Evolutionary conservation across 352 stramenopile species (phyloP).

Genomic region (Phytophthora fragariaefolia): DNA sequence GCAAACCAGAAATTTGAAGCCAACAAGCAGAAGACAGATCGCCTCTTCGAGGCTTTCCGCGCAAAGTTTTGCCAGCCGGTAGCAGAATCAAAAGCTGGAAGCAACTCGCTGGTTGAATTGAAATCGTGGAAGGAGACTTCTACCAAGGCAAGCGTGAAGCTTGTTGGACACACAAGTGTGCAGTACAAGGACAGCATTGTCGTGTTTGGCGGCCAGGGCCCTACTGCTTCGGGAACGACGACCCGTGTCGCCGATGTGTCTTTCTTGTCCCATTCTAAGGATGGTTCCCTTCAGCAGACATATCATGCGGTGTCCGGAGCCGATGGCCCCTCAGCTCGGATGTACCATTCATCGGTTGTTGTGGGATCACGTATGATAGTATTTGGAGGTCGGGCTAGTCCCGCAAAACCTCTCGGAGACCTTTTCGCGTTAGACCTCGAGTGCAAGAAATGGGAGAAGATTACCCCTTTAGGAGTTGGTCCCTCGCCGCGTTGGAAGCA

Average conservation of each 20-base stretch:
- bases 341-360: constrained; percentile 79
- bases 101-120: constrained; percentile 23
- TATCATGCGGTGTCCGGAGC: constrained; percentile 24
- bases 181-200: constrained; percentile 49
- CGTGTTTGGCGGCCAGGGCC: constrained; percentile 77
- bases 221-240: constrained; percentile 59
- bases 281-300: constrained; percentile 39
- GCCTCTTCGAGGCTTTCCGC: constrained; percentile 66
- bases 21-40: constrained; percentile 78
- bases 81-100: neutral
- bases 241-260: constrained; percentile 64
- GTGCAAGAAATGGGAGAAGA: constrained; percentile 50
- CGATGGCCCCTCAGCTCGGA: constrained; percentile 53
- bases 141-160: constrained; percentile 45
- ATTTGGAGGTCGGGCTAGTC: constrained; percentile 81
- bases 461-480: constrained; percentile 27
- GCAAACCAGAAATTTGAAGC: constrained; percentile 89
- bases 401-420: constrained; percentile 73
- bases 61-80: constrained; percentile 47
- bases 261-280: constrained; percentile 31
- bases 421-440: constrained; percentile 61
- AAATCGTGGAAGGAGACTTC: constrained; percentile 31
- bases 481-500: constrained; percentile 83
- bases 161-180: constrained; percentile 72
- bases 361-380: constrained; percentile 68